Conservation (phyloP, 2,329 filamentous ascomycete genomes). For the Ophiostoma triangulosporum region DNA sequence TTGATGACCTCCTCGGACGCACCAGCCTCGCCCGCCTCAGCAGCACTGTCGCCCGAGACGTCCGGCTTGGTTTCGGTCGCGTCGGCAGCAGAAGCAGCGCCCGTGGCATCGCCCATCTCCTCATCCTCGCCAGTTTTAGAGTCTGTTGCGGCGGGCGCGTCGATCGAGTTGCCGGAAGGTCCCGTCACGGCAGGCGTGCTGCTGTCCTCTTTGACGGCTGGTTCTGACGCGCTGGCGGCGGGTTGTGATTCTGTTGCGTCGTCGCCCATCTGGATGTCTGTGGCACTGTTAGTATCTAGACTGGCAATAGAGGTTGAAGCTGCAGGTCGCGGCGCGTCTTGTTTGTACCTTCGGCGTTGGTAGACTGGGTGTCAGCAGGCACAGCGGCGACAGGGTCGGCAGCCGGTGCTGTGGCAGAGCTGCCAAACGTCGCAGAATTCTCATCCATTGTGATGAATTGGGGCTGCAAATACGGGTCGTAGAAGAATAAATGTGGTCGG, state of each 20-base stretch:
- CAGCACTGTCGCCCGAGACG: conserved; percentile 3
- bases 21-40: background rate
- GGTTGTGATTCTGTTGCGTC: conserved; percentile 16
- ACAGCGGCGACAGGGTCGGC: background rate
- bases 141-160: conserved; percentile 35
- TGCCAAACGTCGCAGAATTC: background rate
- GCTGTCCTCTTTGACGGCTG: conserved; percentile 46
- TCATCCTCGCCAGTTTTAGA: conserved; percentile 55
- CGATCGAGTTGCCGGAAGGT: conserved; percentile 48
- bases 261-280: conserved; percentile 54
- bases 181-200: conserved; percentile 41
- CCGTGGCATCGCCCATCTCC: conserved; percentile 56
- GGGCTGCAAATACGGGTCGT: background rate
- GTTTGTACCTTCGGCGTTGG: background rate
- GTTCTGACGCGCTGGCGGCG: conserved; percentile 21
- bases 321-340: background rate
- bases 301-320: too few species aligned
- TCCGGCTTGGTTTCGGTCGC: conserved; percentile 8
- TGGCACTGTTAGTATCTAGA: background rate
- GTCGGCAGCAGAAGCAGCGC: background rate
- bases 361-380: background rate
- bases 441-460: background rate
- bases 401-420: background rate
- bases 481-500: too few species aligned
- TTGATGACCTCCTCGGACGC: conserved; percentile 20